A percentile compares a stretch with the other conserved stretches of the same genome.
These are phyloP conservation scores for Aspergillus sclerotiicarbonarius DNA, from an alignment of 495 filamentous ascomycete species.

Conservation along the genomic window DNA sequence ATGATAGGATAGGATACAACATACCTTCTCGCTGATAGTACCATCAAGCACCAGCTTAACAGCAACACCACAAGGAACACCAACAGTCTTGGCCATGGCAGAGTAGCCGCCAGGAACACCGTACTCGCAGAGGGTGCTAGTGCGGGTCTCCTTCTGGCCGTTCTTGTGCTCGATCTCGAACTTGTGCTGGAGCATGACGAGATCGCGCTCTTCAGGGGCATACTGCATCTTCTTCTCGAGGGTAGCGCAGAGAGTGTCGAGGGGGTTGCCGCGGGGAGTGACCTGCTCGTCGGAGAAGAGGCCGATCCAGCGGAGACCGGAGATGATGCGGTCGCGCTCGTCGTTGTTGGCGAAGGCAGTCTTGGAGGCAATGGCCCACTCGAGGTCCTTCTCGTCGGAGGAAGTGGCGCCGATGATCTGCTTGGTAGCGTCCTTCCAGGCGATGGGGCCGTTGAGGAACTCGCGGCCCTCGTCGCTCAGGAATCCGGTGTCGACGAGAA, in stretches of 20 bases:
- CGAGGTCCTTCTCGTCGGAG: slow-evolving; percentile 60
- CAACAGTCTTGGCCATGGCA: slow-evolving; percentile 86
- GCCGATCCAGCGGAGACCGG: slow-evolving; percentile 81
- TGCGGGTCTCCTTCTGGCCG: slow-evolving; percentile 68
- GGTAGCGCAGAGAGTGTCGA: slow-evolving; percentile 87
- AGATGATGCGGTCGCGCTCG: slow-evolving; percentile 74
- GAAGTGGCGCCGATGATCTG: slow-evolving; percentile 68
- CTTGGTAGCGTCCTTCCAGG: slow-evolving; percentile 80
- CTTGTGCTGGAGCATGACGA: slow-evolving; percentile 89
- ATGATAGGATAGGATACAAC: neutral
- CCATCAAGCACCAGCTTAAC: slow-evolving; percentile 83
- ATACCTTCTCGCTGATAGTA: slow-evolving; percentile 64
- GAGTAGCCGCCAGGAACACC: slow-evolving; percentile 79
- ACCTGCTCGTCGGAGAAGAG: slow-evolving; percentile 76
- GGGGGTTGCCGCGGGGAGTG: slow-evolving; percentile 71
- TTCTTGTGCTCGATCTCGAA: slow-evolving; percentile 87
- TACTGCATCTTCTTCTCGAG: slow-evolving; percentile 93
- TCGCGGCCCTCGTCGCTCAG: slow-evolving; percentile 63
- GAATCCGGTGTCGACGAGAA: slow-evolving; percentile 84
- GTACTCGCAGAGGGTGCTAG: slow-evolving; percentile 82
- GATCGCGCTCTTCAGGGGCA: slow-evolving; percentile 77
- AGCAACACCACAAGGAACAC: slow-evolving; percentile 60
- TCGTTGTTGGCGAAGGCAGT: slow-evolving; percentile 65
- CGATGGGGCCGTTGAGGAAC: slow-evolving; percentile 57
- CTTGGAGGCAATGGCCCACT: slow-evolving; percentile 71